Evolutionary conservation across 345 rosid genomes (phyloP), one percentile per base, ranked within the genome.

Genomic region (Gossypium arboreum): DNA sequence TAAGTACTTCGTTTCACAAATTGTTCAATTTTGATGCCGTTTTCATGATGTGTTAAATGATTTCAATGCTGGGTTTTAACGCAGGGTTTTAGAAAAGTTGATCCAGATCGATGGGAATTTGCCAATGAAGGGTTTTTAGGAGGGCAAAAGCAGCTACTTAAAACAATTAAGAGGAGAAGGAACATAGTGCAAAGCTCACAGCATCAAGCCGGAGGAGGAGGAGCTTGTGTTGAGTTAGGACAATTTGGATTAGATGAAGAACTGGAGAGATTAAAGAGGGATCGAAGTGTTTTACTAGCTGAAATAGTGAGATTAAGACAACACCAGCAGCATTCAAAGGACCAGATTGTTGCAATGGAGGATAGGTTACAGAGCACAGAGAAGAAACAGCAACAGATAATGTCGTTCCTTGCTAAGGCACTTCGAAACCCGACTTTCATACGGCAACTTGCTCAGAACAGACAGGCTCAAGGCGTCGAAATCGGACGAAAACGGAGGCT

Each of bases 41-140:
- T 34, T 56, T 56, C 59, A 55, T 2, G 22, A 18, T 17, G 24
- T 8, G 7, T 12, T 18, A 18, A 34, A 56, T 56, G 25, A 56
- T 13, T 44, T 25, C n/a, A 25, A 12, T 16, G 24, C 27, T n/a
- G 22, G n/a, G 4, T 16, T n/a, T 3, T 7, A 57, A 72, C 74
- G 64, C 41, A 84, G 95, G 78, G 98, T 22, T 92, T 94, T 57
- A 85, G 88, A 83, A 94, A 92, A 82, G 85, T 94, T 7, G 93
- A 94, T 83, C 92, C 97, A 8, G 97, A 94, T 48, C 80, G 87
- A 41, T 94, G 98, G 97, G 97, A 92, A 77, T 94, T 94, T 55
- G 95, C 95, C 9, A 90, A 89, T 44, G 98, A 91, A 81, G 94
- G 97, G 54, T 94, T 94, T 80, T 73, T 91, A 50, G 87, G 94